A percentile compares a stretch with the other conserved stretches of the same genome.
Conservation (phyloP, 208 protist genomes). For the Acanthamoeba culbertsoni region DNA sequence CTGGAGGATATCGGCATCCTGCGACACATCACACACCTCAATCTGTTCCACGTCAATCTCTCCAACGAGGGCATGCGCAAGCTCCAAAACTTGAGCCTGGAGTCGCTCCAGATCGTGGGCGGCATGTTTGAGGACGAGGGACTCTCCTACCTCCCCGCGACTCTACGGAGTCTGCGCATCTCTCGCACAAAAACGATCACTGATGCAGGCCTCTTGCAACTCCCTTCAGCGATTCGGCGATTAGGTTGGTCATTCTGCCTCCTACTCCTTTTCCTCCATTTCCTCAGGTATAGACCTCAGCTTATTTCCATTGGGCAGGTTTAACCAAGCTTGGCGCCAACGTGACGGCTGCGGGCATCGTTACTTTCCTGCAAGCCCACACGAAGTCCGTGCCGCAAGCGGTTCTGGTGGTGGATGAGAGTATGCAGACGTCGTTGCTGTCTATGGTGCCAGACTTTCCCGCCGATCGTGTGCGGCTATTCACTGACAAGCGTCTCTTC, state of each 20-base stretch:
- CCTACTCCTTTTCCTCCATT: neutral
- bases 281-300: neutral
- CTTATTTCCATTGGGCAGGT: neutral
- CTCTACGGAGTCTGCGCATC: neutral
- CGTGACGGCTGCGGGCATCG: constrained; percentile 6
- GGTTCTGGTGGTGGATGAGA: neutral
- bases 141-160: neutral
- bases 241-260: neutral
- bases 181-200: neutral
- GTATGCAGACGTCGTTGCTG: neutral
- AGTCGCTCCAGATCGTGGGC: constrained; percentile 23
- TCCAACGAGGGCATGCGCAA: constrained; percentile 17
- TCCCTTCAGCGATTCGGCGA: neutral
- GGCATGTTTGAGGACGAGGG: neutral
- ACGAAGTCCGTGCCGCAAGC: neutral
- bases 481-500: constrained; percentile 17
- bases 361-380: neutral
- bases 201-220: neutral
- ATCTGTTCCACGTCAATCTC: neutral
- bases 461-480: neutral
- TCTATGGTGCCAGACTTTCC: neutral
- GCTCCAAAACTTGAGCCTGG: neutral
- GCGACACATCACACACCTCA: neutral
- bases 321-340: neutral
- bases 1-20: neutral